Base-by-base conservation (phyloP, 306 rosid genomes). In the Cicer arietinum region DNA sequence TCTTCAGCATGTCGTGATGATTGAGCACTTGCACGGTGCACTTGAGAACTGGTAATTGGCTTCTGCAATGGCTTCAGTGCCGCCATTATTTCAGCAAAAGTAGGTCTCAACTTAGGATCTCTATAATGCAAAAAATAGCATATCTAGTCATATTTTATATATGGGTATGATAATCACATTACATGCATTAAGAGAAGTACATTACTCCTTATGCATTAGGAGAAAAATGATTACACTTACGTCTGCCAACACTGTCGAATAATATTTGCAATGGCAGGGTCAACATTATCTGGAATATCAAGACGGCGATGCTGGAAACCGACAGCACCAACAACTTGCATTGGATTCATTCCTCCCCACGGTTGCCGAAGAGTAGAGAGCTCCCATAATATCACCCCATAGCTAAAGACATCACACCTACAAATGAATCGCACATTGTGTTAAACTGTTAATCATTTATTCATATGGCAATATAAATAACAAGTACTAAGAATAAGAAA, bases 261-360 rank as follows among this genome's bases (percentile, higher is more conserved):
- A 69, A 95, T 93, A 82, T 86, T 89, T 10, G 96, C 97, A 82
- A 95, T 30, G 52, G 83, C 75, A 30, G 98, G 96, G 82, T 95
- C 96, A 56, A 92, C 56, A 40, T 84, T 73, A 25, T 92, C 91
- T 5, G 99, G 98, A 86, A 95, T 92, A 76, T 95, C 99, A 69
- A 95, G 99, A 50, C 99, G 98, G 37, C 98, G 99, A 85, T 95
- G 99, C 85, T 95, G 99, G 85, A 95, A 95, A 78, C 99, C 99
- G 20, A 95, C 99, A 0, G 99, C 99, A 47, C 99, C 99, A 61
- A 95, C 99, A 75, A 95, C 99, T 88, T 95, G 99, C 99, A 95
- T 95, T 1, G 99, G 96, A 78, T 95, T 95, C 99, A 95, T 90
- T 83, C 99, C 99, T 18, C 96, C 93, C 99, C 99, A 95, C 0